Percentiles rank a stretch among this genome's conserved stretches.
Conservation (phyloP, 306 rosid species). For the Trifolium repens region DNA sequence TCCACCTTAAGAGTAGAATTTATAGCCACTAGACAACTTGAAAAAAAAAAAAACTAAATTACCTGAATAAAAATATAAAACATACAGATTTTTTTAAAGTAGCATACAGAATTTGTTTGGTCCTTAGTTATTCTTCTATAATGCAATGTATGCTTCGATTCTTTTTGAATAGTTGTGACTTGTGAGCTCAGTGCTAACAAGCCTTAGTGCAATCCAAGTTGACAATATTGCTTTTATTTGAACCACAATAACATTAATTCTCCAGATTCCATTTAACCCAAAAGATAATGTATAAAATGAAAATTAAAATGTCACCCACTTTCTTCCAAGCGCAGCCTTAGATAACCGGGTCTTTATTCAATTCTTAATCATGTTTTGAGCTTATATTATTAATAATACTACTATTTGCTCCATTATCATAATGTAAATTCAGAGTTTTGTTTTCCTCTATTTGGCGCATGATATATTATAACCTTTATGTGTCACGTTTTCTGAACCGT, state of each 20-base stretch:
- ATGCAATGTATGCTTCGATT: background rate
- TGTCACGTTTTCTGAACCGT: slow-evolving; percentile 18
- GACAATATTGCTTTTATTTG: slow-evolving; percentile 5
- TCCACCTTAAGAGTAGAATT: too few species aligned
- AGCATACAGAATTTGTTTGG: background rate
- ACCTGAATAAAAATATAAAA: background rate
- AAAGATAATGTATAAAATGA: slow-evolving; percentile 3
- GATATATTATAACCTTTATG: background rate
- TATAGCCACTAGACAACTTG: too few species aligned
- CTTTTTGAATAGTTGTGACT: background rate
- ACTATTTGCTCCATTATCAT: background rate
- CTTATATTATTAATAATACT: background rate
- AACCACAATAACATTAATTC: background rate
- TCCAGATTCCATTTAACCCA: background rate
- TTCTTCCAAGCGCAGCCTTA: background rate
- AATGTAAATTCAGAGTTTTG: slow-evolving; percentile 2
- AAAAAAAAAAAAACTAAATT: background rate
- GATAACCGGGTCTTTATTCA: background rate
- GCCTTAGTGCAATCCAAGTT: slow-evolving; percentile 7
- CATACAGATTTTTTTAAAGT: background rate
- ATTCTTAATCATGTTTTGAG: background rate
- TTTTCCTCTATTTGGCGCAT: slow-evolving; percentile 36
- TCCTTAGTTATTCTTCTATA: background rate
- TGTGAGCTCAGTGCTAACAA: background rate
- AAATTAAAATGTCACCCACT: background rate